phyloP scores from a whole-genome alignment of 495 filamentous ascomycete genomes.

The Delitschia confertaspora region DNA sequence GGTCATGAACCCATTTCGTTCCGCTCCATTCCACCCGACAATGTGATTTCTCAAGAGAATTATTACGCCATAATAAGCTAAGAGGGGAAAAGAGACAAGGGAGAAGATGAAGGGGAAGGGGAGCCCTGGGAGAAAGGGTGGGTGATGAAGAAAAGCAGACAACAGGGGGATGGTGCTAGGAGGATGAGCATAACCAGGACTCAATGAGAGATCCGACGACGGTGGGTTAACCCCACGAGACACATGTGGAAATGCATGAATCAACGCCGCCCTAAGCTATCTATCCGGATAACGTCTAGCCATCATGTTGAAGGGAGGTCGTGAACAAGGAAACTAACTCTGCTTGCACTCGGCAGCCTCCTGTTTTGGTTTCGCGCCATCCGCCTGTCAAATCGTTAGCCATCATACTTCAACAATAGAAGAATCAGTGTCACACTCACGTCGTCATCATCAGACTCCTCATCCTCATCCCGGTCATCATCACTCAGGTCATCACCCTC shows the following conservation, averaged over 20 bases:
- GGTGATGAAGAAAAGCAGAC: background rate
- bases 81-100: too few species aligned
- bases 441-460: conserved; percentile 89
- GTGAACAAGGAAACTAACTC: conserved; percentile 49
- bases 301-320: conserved; percentile 1
- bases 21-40: too few species aligned
- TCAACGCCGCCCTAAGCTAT: conserved; percentile 22
- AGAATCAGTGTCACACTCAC: conserved; percentile 26
- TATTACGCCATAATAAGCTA: too few species aligned
- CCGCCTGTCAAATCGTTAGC: conserved; percentile 56
- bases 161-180: conserved; percentile 2
- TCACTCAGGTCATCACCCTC: conserved; percentile 76
- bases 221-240: conserved; percentile 6
- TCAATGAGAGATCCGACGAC: conserved; percentile 5
- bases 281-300: conserved; percentile 9
- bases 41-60: too few species aligned
- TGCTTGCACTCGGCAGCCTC: conserved; percentile 99
- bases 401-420: background rate
- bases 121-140: background rate
- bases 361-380: conserved; percentile 92
- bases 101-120: too few species aligned
- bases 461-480: conserved; percentile 80
- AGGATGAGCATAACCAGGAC: too few species aligned
- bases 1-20: too few species aligned
- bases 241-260: conserved; percentile 26